A percentile compares a stretch with the other conserved stretches of the same genome.
Conservation (phyloP, 1,284 basidiomycete genomes). For the Tremellales sp. region DNA sequence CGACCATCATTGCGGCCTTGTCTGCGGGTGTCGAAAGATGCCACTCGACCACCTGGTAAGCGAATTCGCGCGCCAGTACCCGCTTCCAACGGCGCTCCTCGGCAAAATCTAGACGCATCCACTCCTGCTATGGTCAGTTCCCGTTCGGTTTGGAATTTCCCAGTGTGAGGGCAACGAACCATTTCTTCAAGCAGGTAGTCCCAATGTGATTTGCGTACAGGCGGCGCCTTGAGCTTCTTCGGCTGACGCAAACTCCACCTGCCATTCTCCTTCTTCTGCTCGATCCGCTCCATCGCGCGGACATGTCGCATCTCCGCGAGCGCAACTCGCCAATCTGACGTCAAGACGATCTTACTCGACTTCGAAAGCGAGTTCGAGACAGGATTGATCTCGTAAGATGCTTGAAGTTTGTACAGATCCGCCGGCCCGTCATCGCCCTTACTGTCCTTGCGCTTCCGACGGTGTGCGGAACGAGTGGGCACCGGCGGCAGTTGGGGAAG, state of each 20-base stretch:
- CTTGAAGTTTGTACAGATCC: slow-evolving; percentile 33
- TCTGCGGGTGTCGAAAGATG: slow-evolving; percentile 69
- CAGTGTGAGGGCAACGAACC: slow-evolving; percentile 53
- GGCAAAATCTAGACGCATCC: slow-evolving; percentile 92
- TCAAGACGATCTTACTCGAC: slow-evolving; percentile 39
- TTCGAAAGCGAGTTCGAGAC: slow-evolving; percentile 28
- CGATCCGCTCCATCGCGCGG: slow-evolving; percentile 79
- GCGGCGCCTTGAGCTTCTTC: slow-evolving; percentile 84
- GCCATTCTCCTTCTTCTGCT: slow-evolving; percentile 72
- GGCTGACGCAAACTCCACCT: slow-evolving; percentile 93
- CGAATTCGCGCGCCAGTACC: slow-evolving; percentile 77
- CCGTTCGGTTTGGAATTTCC: no score
- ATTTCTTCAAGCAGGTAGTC: slow-evolving; percentile 96
- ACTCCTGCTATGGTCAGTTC: slow-evolving; percentile 59
- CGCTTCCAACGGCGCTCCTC: slow-evolving; percentile 94
- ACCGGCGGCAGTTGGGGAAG: slow-evolving; percentile 34
- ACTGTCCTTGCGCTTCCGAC: slow-evolving; percentile 12
- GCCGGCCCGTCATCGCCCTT: slow-evolving; percentile 23
- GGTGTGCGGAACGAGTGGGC: slow-evolving; percentile 7
- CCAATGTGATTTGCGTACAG: slow-evolving; percentile 83
- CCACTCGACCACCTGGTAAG: slow-evolving; percentile 80
- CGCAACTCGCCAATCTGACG: slow-evolving; percentile 53
- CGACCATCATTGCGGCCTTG: slow-evolving; percentile 60
- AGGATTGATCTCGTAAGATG: slow-evolving; percentile 35
- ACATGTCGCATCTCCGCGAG: slow-evolving; percentile 70